phyloP scores from a whole-genome alignment of 768 basidiomycete genomes.

The Dictyophora rubrovolvata region DNA sequence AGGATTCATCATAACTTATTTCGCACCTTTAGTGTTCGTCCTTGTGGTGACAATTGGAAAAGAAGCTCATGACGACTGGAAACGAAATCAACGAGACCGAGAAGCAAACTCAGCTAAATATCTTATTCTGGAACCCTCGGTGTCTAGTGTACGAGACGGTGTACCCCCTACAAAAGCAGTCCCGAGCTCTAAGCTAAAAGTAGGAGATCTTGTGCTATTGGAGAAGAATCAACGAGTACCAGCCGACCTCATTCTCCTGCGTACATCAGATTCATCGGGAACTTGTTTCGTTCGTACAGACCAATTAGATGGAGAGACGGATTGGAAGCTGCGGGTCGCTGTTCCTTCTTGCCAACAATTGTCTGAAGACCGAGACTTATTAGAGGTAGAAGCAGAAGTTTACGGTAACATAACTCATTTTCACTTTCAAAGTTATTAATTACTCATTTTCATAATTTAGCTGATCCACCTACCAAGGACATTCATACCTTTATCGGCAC shows the following conservation, averaged over 20 bases:
- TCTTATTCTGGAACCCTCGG: conserved; percentile 58
- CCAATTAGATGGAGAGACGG: conserved; percentile 97
- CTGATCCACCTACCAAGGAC: conserved; percentile 93
- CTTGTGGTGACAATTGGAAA: conserved; percentile 95
- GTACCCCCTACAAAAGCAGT: conserved; percentile 46
- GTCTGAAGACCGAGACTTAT: conserved; percentile 40
- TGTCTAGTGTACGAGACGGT: conserved; percentile 16
- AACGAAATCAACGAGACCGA: conserved; percentile 80
- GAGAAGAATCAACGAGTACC: conserved; percentile 98
- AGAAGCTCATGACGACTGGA: conserved; percentile 98
- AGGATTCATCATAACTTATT: conserved; percentile 94
- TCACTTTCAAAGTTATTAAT: conserved; percentile 4
- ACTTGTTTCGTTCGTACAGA: conserved; percentile 98
- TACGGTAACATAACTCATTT: conserved; percentile 45
- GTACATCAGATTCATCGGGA: conserved; percentile 80
- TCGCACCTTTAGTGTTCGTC: conserved; percentile 94
- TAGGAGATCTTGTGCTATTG: conserved; percentile 82
- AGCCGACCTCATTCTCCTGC: conserved; percentile 82
- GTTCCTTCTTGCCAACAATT: conserved; percentile 76
- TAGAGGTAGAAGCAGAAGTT: conserved; percentile 72
- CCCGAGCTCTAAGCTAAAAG: conserved; percentile 78
- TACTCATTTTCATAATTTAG: conserved; percentile 27
- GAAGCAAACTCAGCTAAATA: conserved; percentile 95
- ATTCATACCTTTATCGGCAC: conserved; percentile 95
- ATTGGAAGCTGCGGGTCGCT: conserved; percentile 95